Conservation (phyloP, 2,329 filamentous ascomycete species). For the Rhinocladiella similis region DNA sequence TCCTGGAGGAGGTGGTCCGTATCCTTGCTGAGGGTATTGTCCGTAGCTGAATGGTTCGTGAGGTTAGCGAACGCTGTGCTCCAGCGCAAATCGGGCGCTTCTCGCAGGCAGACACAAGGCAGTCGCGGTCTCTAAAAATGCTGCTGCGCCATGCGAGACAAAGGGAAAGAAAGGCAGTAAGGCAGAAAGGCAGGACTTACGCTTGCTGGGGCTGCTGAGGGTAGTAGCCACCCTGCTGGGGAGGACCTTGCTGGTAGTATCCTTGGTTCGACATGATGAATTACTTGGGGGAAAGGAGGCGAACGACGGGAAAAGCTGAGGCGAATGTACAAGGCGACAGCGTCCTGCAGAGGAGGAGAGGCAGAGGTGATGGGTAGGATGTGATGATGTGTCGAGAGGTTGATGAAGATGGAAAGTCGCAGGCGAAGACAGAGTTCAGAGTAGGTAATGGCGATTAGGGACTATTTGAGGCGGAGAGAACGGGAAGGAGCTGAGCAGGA, state of each 20-base stretch:
- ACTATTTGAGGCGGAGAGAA: too few species aligned
- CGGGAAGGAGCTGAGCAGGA: too few species aligned
- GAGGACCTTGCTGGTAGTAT: conserved; percentile 25
- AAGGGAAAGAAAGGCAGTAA: too few species aligned
- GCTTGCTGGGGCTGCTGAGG: background rate
- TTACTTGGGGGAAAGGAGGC: background rate
- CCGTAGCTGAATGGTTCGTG: conserved; percentile 39
- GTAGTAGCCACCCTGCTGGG: conserved; percentile 7
- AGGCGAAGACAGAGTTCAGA: too few species aligned
- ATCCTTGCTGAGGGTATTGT: conserved; percentile 37
- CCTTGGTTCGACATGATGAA: conserved; percentile 27
- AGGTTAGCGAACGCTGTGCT: background rate
- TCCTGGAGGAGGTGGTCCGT: conserved; percentile 32
- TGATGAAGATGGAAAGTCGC: background rate
- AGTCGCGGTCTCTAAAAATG: too few species aligned
- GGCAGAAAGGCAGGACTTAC: conserved; percentile 13
- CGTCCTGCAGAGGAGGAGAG: background rate
- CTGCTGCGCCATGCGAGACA: background rate
- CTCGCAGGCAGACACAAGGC: too few species aligned
- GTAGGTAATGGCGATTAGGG: too few species aligned
- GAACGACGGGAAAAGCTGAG: background rate
- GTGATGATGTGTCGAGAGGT: background rate
- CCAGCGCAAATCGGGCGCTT: too few species aligned
- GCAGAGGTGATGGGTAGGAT: background rate
- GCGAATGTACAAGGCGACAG: background rate